Base-by-base conservation (phyloP, 129 eudicot species). In the Dittrichia graveolens region DNA sequence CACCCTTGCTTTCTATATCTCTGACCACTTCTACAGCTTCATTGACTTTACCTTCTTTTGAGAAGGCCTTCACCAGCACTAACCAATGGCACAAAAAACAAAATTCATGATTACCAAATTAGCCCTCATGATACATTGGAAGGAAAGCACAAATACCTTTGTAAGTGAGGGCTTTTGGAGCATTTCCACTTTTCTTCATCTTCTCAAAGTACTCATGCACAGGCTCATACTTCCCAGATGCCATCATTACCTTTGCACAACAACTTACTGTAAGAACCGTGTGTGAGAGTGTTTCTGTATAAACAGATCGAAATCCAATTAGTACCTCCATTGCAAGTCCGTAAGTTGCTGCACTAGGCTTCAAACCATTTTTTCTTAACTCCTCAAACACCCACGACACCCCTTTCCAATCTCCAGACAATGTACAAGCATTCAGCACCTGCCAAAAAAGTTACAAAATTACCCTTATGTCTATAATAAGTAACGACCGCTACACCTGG, bases 241-340 rank as follows among this genome's bases (percentile, higher is more conserved):
- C 85, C 78, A 94, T 78, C 98, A 94, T 94, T 46, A 93, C 98
- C 98, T 93, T 80, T 81, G 37, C 75, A 78, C 56, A 79, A 82
- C 71, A 13, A 76, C 41, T 61, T 75, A 81, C 18, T 44, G 69
- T 84, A 69, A 61, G 82, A 79, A 24, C 31, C 31, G 31, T 24
- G 31, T 24, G 31, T 24, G 31, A 0, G 31, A 0, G 31, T 24
- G 31, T 24, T 24, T 24, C 1, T 24, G 31, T 24, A 24, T 24
- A 24, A 24, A 11, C 46, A 38, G 5, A 37, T 65, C 64, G 35
- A 49, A 55, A 61, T 16, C 42, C 16, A 64, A 65, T 16, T 65
- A 66, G 37, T 83, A 94, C 98, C 98, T 94, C 98, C 98, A 94
- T 94, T 65, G 98, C 96, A 68, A 94, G 91, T 65, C 98, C 98